A percentile compares a stretch with the other conserved stretches of the same genome.
Conservation (phyloP, 176 grass and related monocot genomes). For the Lolium rigidum region DNA sequence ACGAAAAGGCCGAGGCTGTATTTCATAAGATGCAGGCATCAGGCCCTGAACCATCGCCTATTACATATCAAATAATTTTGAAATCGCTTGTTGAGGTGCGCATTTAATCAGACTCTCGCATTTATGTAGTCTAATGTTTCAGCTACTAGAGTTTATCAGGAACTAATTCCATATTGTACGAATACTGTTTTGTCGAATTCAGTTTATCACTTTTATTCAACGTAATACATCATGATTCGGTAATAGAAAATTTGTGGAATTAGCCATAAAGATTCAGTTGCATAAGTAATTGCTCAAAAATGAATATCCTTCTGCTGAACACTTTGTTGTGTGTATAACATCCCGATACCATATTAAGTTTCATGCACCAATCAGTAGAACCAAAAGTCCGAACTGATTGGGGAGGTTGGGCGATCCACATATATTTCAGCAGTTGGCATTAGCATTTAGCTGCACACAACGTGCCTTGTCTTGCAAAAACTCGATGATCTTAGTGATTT, state of each 20-base stretch:
- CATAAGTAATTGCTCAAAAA: slow-evolving; percentile 14
- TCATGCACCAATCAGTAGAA: too few relatives aligned
- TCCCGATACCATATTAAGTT: too few relatives aligned
- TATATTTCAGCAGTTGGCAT: not conserved
- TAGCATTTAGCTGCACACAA: slow-evolving; percentile 2
- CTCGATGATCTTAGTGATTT: slow-evolving; percentile 2
- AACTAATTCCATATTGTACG: not conserved
- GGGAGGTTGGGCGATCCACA: too few relatives aligned
- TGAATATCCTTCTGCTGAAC: not conserved
- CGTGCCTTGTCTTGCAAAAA: not conserved
- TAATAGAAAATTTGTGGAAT: not conserved
- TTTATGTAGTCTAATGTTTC: slow-evolving; percentile 12
- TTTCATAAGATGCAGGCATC: slow-evolving; percentile 87
- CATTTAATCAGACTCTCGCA: slow-evolving; percentile 34
- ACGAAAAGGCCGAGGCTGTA: slow-evolving; percentile 79
- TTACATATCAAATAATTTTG: slow-evolving; percentile 94
- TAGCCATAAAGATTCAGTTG: not conserved
- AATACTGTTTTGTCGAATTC: not conserved
- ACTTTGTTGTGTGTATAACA: not conserved
- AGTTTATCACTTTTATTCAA: slow-evolving; percentile 27
- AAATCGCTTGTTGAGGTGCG: slow-evolving; percentile 88
- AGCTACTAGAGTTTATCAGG: slow-evolving; percentile 8
- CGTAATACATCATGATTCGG: not conserved
- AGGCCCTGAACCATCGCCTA: slow-evolving; percentile 84
- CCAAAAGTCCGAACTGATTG: too few relatives aligned